A percentile compares a stretch with the other conserved stretches of the same genome.
Conservation (phyloP, 2,329 filamentous ascomycete species). For the Ascochyta clinopodiicola region DNA sequence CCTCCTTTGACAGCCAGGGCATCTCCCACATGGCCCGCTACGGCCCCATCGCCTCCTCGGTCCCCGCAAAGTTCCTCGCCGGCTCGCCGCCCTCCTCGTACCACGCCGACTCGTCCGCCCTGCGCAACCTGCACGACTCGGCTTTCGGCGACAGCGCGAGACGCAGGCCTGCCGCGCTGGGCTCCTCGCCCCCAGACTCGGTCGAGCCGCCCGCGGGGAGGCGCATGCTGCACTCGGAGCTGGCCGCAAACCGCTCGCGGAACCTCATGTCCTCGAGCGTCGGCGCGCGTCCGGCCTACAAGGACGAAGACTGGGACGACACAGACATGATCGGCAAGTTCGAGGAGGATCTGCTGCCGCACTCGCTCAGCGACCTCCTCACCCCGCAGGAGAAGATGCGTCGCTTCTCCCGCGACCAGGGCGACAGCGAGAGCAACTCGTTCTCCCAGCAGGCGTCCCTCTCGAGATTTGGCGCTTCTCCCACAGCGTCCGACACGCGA, state of each 20-base stretch:
- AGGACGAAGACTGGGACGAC: slow-evolving; percentile 61
- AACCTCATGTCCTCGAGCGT: slow-evolving; percentile 68
- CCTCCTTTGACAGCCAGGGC: slow-evolving; percentile 95
- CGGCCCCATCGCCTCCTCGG: slow-evolving; percentile 88
- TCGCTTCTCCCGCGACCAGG: slow-evolving; percentile 64
- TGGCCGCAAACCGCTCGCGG: slow-evolving; percentile 61
- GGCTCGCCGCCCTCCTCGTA: slow-evolving; percentile 76
- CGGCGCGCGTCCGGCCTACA: slow-evolving; percentile 53
- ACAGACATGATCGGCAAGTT: slow-evolving; percentile 69
- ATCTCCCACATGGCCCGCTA: slow-evolving; percentile 90
- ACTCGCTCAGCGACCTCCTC: slow-evolving; percentile 67
- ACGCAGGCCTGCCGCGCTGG: slow-evolving; percentile 51
- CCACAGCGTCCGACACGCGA: slow-evolving; percentile 52
- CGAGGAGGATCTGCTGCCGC: slow-evolving; percentile 88
- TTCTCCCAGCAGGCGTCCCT: slow-evolving; percentile 55
- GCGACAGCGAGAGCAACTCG: slow-evolving; percentile 58
- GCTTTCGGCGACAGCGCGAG: slow-evolving; percentile 75
- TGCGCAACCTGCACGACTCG: slow-evolving; percentile 68
- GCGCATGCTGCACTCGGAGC: slow-evolving; percentile 68
- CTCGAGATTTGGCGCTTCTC: slow-evolving; percentile 58
- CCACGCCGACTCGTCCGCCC: slow-evolving; percentile 66
- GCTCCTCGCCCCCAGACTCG: slow-evolving; percentile 65
- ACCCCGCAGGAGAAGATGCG: slow-evolving; percentile 67
- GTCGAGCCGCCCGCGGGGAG: slow-evolving; percentile 69
- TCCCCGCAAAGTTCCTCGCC: slow-evolving; percentile 90